Evolutionary conservation across 345 rosid species (phyloP), one percentile per base, ranked within the genome.

Genomic region (Corchorus olitorius): DNA sequence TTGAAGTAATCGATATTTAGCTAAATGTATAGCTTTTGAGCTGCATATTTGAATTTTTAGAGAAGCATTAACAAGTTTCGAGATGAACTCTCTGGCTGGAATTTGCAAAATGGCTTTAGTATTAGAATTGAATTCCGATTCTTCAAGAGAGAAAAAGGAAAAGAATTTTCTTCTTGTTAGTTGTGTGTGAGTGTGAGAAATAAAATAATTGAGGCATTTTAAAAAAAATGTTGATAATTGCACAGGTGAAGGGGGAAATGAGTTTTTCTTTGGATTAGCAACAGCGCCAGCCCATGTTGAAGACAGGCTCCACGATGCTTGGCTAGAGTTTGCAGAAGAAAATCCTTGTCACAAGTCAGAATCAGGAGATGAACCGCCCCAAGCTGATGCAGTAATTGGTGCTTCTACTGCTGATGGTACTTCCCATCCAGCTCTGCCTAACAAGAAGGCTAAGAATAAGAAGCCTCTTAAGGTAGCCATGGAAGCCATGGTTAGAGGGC

Each of bases 251-350:
- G 93, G 81, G 73, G 91, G 80, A 70, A 67, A 85, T 46, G 81
- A 61, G 77, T 95, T 95, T 84, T 93, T 95, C 94, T 95, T 91
- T 80, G 99, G 99, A 76, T 87, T 95, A 87, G 99, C 98, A 53
- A 95, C 99, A 4, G 99, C 98, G 4, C 97, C 99, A 41, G 98
- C 98, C 37, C 98, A 93, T 78, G 98, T 88, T 41, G 99, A 93
- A 82, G 99, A 95, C 84, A 82, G 81, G 81, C 94, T 95, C 34
- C 14, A 91, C 73, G 99, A 95, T 86, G 97, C 98, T 77, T 95
- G 99, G 99, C 87, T 93, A 19, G 86, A 88, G 83, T 95, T 91
- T 85, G 99, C 98, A 0, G 94, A 80, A 81, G 99, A 88, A 82
- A 54, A 70, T 12, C 86, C 90, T 22, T 64, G 81, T 67, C 83